Base-by-base conservation (phyloP, 75 land plant genomes). In the Selaginella moellendorffii region DNA sequence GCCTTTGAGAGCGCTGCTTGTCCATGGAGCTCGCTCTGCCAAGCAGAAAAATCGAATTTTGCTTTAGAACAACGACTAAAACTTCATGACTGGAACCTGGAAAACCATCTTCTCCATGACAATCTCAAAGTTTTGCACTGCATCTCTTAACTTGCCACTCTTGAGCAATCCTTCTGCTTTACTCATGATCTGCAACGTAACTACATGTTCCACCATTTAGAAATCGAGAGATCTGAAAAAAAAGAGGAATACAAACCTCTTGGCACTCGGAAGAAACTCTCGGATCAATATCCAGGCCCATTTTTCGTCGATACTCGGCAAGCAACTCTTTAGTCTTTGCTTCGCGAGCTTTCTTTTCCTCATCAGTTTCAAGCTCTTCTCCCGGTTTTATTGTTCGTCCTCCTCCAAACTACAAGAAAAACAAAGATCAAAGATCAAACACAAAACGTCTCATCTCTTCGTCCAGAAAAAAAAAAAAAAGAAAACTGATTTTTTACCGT, bases 1-100 rank as follows among this genome's bases (percentile, higher is more conserved):
- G 96, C 80, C 82, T 83, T 77, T 65, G 81, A 84, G 66, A 89
- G 58, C 54, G 90, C 90, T 46, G 96, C 96, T 67, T 73, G 61
- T 31, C 95, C 95, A 81, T 88, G 84, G 29, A 88, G 76, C 62
- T 88, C 89, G 73, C 66, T 88, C 95, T 88, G 81, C 72, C n/a
- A n/a, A n/a, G n/a, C n/a, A n/a, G n/a, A n/a, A n/a, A n/a, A n/a
- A n/a, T n/a, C n/a, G n/a, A n/a, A 24, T 18, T 30, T 23, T 19
- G 19, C n/a, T 9, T 56, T 8, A 56, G 8, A 56, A 56, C 9
- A 26, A 19, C 21, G 25, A 18, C 22, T 28, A 20, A 17, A 0
- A 54, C 9, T 10, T 18, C 0, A 26, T 27, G 23, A n/a, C 17
- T 61, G 24, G 9, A 59, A 90, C 96, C 92, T 83, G 71, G 31